Conservation (phyloP, 768 basidiomycete genomes). For the Udeniomyces megalosporus region DNA sequence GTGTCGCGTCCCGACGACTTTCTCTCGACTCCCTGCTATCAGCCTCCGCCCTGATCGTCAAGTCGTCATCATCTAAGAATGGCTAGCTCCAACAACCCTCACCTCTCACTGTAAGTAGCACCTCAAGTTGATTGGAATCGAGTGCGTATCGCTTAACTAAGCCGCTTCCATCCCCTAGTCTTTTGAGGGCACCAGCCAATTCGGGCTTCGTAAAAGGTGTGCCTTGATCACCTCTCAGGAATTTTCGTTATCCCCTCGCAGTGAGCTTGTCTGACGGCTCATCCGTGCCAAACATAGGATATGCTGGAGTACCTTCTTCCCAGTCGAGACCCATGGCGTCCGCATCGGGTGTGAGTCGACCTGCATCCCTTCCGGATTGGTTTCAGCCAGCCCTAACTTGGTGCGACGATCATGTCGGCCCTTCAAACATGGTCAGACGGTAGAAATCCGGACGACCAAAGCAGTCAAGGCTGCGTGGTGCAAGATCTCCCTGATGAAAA, state of each 20-base stretch:
- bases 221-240: background rate
- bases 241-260: background rate
- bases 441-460: conserved; percentile 5
- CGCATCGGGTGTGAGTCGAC: background rate
- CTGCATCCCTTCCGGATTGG: too few species aligned
- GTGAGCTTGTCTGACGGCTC: background rate
- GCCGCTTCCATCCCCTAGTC: background rate
- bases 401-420: too few species aligned
- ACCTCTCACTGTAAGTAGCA: background rate
- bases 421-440: too few species aligned
- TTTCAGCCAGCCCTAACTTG: too few species aligned
- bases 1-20: too few species aligned
- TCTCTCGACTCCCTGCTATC: too few species aligned
- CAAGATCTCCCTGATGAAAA: conserved; percentile 4
- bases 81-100: background rate
- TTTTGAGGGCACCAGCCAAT: conserved; percentile 8
- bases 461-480: conserved; percentile 7
- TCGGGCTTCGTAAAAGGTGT: conserved; percentile 6
- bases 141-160: background rate
- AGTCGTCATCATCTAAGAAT: too few species aligned
- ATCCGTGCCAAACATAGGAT: background rate
- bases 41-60: too few species aligned
- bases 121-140: background rate
- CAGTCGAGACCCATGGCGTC: background rate
- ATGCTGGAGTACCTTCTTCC: background rate